These are phyloP conservation scores for Chaetomium fimeti DNA, from an alignment of 495 filamentous ascomycete genomes.

Conservation along the genomic window DNA sequence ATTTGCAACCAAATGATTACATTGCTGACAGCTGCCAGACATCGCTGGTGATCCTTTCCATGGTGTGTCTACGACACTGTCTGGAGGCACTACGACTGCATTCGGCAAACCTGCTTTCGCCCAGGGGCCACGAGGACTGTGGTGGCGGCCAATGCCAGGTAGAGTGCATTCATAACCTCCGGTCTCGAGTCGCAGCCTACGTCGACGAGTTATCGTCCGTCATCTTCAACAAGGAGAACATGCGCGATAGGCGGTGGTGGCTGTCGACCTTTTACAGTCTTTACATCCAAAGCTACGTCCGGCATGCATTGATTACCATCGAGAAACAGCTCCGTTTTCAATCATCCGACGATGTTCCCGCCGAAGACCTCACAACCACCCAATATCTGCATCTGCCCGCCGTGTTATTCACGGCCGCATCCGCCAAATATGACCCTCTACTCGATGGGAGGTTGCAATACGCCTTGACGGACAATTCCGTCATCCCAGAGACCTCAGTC, in stretches of 20 bases:
- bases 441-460: constrained; percentile 34
- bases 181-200: constrained; percentile 26
- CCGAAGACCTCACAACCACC: constrained; percentile 31
- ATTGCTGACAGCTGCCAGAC: constrained; percentile 27
- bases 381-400: constrained; percentile 35
- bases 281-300: constrained; percentile 39
- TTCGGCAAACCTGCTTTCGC: constrained; percentile 26
- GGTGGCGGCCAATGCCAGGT: constrained; percentile 31
- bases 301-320: constrained; percentile 35
- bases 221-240: constrained; percentile 43
- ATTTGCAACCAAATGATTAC: neutral
- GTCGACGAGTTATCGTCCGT: constrained; percentile 38
- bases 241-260: constrained; percentile 39
- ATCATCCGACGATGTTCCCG: constrained; percentile 26
- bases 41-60: constrained; percentile 35
- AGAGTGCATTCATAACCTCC: constrained; percentile 34
- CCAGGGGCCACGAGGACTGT: constrained; percentile 29
- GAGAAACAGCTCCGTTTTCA: constrained; percentile 34
- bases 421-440: constrained; percentile 36
- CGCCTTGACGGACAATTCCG: constrained; percentile 32
- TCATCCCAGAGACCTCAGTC: constrained; percentile 32
- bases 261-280: constrained; percentile 41
- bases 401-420: constrained; percentile 34
- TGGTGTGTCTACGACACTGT: constrained; percentile 36
- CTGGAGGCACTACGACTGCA: constrained; percentile 34